These are phyloP conservation scores for Penicillium roqueforti DNA, from an alignment of 495 filamentous ascomycete species.

Conservation along the genomic window DNA sequence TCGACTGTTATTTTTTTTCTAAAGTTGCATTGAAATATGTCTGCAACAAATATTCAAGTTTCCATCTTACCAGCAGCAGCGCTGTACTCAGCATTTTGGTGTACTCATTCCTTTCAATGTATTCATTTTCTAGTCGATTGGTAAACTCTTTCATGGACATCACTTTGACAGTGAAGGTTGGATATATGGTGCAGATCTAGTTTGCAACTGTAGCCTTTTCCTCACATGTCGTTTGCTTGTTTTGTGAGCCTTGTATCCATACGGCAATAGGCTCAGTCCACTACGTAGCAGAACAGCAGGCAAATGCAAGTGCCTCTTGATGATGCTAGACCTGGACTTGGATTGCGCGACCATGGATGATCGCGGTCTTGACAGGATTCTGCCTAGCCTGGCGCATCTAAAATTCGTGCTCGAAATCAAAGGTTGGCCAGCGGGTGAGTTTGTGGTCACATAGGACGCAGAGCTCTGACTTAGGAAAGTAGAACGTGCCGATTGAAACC, in stretches of 20 bases:
- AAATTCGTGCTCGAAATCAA: too few species aligned
- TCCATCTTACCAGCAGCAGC: slow-evolving; percentile 12
- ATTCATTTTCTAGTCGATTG: slow-evolving; percentile 14
- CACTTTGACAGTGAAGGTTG: background rate
- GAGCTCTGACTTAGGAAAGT: too few species aligned
- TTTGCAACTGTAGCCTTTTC: background rate
- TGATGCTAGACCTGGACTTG: too few species aligned
- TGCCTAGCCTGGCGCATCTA: too few species aligned
- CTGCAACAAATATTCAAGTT: background rate
- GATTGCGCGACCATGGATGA: too few species aligned
- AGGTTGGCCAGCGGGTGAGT: too few species aligned
- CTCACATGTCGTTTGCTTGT: background rate
- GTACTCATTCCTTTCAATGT: slow-evolving; percentile 10
- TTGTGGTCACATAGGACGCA: too few species aligned
- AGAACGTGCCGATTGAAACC: too few species aligned
- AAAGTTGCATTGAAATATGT: slow-evolving; percentile 4
- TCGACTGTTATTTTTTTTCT: slow-evolving; percentile 8
- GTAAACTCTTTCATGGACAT: background rate
- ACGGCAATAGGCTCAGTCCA: background rate
- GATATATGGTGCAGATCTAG: background rate
- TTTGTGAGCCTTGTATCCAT: background rate
- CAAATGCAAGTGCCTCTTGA: background rate
- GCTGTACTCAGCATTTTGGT: slow-evolving; percentile 16
- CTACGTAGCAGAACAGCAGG: background rate
- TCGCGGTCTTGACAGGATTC: too few species aligned